These are phyloP conservation scores for Hypoxylon trugodes DNA, from an alignment of 495 filamentous ascomycete genomes.

Conservation along the genomic window DNA sequence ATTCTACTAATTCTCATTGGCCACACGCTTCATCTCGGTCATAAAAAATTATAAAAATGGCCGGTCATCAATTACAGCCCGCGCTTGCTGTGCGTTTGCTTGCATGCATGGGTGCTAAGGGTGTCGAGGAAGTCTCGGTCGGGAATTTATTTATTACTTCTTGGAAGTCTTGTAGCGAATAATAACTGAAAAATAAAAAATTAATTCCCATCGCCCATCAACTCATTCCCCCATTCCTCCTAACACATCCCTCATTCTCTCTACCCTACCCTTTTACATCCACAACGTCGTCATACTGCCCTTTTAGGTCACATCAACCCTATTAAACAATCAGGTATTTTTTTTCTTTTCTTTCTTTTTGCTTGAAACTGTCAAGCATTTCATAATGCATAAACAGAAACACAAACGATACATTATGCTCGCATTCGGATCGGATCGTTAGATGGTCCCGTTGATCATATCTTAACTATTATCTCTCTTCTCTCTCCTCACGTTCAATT, in stretches of 20 bases:
- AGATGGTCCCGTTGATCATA: slow-evolving; percentile 1
- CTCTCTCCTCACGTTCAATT: slow-evolving; percentile 2
- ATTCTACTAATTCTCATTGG: slow-evolving; percentile 30
- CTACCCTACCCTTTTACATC: too few relatives aligned
- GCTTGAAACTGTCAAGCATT: too few relatives aligned
- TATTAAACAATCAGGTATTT: too few relatives aligned
- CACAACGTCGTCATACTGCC: slow-evolving; percentile 4
- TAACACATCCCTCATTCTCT: too few relatives aligned
- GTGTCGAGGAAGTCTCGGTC: too few relatives aligned
- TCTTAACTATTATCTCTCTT: background rate
- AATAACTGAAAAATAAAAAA: too few relatives aligned
- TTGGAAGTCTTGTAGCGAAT: background rate
- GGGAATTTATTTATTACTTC: slow-evolving; percentile 18
- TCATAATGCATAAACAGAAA: background rate
- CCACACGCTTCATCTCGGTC: slow-evolving; percentile 11
- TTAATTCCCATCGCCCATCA: slow-evolving; percentile 1
- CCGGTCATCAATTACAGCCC: slow-evolving; percentile 16
- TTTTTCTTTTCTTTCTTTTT: too few relatives aligned
- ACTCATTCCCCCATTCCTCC: background rate
- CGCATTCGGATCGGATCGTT: slow-evolving; percentile 1
- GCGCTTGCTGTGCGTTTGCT: slow-evolving; percentile 19
- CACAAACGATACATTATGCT: slow-evolving; percentile 10
- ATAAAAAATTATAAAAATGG: slow-evolving; percentile 32
- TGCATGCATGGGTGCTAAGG: too few relatives aligned
- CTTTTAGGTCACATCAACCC: slow-evolving; percentile 14